Conservation (phyloP, 2,329 filamentous ascomycete genomes). For the Neofusicoccum ribis region DNA sequence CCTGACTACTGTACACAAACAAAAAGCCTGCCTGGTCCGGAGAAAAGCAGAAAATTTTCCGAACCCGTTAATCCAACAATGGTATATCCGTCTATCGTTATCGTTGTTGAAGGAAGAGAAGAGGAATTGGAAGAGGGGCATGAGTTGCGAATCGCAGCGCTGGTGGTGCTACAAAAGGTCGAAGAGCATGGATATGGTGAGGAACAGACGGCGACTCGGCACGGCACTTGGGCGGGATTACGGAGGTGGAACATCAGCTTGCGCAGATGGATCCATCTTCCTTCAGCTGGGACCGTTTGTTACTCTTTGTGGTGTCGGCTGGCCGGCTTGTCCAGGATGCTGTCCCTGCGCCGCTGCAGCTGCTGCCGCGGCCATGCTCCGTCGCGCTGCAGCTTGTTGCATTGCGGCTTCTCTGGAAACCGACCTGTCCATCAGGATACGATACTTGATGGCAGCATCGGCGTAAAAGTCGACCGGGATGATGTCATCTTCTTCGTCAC, state of each 20-base stretch:
- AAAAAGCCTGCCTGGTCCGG: not conserved
- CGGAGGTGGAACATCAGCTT: not conserved
- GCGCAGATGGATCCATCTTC: not conserved
- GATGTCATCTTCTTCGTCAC: conserved; percentile 72
- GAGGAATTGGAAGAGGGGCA: not conserved
- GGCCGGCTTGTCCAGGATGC: conserved; percentile 28
- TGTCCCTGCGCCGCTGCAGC: conserved; percentile 27
- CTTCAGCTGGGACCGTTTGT: conserved; percentile 16
- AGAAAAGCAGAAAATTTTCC: not conserved
- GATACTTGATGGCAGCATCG: conserved; percentile 58
- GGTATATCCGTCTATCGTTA: conserved; percentile 18
- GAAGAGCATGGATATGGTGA: conserved; percentile 1
- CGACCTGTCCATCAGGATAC: conserved; percentile 47
- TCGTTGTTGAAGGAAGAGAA: not conserved
- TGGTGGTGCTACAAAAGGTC: not conserved
- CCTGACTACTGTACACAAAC: conserved; percentile 12
- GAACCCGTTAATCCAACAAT: conserved; percentile 1
- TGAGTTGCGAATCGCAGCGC: not conserved
- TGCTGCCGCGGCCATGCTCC: conserved; percentile 18
- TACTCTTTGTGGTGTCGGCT: conserved; percentile 3
- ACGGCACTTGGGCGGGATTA: conserved; percentile 4
- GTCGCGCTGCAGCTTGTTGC: conserved; percentile 30
- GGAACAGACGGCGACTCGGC: not conserved
- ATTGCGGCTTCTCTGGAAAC: conserved; percentile 37
- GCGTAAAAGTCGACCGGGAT: conserved; percentile 74